Percentiles rank a stretch among this genome's conserved stretches.
These are phyloP conservation scores for Butyriboletus loyo DNA, from an alignment of 768 basidiomycete genomes.

Conservation along the genomic window DNA sequence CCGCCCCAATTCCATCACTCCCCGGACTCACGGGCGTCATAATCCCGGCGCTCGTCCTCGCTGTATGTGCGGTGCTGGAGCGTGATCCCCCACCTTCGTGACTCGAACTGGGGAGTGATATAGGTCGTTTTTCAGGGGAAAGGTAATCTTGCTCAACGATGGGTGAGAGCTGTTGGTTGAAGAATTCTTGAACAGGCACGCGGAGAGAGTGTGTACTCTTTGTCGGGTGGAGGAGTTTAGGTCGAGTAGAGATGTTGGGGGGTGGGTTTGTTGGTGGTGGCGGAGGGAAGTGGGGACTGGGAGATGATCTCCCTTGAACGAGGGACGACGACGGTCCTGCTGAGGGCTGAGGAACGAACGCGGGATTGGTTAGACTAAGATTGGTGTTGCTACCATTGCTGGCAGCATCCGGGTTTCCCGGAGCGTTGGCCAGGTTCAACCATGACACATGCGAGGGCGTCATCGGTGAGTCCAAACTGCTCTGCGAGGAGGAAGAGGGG, in stretches of 20 bases:
- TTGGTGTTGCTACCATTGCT: conserved; percentile 5
- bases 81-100: conserved; percentile 25
- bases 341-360: not conserved
- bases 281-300: conserved; percentile 33
- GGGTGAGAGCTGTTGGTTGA: conserved; percentile 52
- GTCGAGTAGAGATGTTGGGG: conserved; percentile 24
- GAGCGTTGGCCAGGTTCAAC: conserved; percentile 21
- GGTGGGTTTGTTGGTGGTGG: conserved; percentile 32
- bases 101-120: conserved; percentile 30
- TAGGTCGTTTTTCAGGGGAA: conserved; percentile 45
- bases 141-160: conserved; percentile 65
- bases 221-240: conserved; percentile 31
- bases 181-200: conserved; percentile 32
- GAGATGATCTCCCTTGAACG: conserved; percentile 21
- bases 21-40: conserved; percentile 27
- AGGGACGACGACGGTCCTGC: conserved; percentile 13
- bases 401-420: conserved; percentile 5
- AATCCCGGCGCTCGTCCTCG: conserved; percentile 30
- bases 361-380: not conserved
- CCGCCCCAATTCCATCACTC: conserved; percentile 15
- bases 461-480: conserved; percentile 31
- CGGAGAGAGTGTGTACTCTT: conserved; percentile 45
- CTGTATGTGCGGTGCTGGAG: conserved; percentile 30
- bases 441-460: conserved; percentile 42
- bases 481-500: conserved; percentile 29